phyloP scores from a whole-genome alignment of 208 protist species.

The Leishmania major region DNA sequence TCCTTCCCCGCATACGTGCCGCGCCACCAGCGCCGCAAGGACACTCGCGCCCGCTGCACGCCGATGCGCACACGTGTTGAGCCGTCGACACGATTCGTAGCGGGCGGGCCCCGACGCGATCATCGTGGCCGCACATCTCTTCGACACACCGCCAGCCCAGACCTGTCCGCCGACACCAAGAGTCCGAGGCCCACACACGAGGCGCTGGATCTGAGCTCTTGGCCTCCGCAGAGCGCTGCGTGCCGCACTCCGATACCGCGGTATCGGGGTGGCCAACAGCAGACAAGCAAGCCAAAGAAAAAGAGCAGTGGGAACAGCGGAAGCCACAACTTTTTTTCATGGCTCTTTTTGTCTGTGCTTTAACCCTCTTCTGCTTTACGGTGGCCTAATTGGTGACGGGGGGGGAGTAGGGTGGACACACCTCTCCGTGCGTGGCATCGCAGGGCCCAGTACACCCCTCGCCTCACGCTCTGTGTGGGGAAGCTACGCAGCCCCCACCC shows the following conservation, averaged over 20 bases:
- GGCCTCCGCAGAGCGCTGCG: no score
- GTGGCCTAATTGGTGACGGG: no score
- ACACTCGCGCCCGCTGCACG: background rate
- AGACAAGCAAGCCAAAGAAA: background rate
- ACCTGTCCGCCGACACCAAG: no score
- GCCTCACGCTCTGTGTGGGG: background rate
- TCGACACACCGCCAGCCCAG: no score
- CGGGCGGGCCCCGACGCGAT: no score
- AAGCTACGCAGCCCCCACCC: background rate
- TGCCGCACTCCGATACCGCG: no score
- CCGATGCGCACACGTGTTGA: no score
- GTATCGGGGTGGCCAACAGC: no score
- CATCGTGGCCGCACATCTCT: no score
- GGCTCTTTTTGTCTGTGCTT: background rate
- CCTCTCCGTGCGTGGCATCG: background rate
- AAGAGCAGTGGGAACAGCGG: background rate
- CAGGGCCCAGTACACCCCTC: background rate
- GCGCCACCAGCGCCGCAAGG: background rate
- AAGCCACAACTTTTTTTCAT: background rate
- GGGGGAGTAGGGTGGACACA: background rate
- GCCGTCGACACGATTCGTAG: no score
- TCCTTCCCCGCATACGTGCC: background rate
- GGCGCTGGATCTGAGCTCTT: no score
- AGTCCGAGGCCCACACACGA: no score
- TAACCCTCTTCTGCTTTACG: background rate